phyloP scores from a whole-genome alignment of 2,329 filamentous ascomycete species.

The Bipolaris victoriae region DNA sequence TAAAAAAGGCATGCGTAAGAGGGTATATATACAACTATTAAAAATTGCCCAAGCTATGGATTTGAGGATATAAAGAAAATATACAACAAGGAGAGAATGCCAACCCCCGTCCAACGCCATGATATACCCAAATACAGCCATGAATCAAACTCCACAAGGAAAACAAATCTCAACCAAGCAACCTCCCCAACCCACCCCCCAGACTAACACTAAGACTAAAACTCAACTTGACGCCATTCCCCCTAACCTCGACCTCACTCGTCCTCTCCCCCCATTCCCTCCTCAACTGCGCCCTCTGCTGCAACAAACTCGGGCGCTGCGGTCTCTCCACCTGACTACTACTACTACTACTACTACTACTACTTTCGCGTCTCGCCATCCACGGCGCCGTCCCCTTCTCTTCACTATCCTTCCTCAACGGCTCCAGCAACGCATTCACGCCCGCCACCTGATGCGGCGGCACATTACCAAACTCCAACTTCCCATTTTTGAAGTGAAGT shows the following conservation, averaged over 20 bases:
- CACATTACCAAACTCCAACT: slow-evolving; percentile 33
- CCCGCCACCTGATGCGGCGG: slow-evolving; percentile 31
- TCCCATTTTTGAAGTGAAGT: slow-evolving; percentile 31
- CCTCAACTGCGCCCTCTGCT: slow-evolving; percentile 31
- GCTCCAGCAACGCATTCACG: slow-evolving; percentile 26
- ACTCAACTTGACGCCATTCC: slow-evolving; percentile 38
- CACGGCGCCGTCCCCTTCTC: not conserved
- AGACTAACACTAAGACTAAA: slow-evolving; percentile 38
- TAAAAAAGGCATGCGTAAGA: no score
- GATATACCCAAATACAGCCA: not conserved
- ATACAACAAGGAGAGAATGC: no score
- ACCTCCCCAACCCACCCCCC: slow-evolving; percentile 31
- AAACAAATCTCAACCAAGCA: slow-evolving; percentile 23
- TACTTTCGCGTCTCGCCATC: slow-evolving; percentile 11
- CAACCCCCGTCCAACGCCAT: no score
- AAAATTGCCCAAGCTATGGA: no score
- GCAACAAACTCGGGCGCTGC: slow-evolving; percentile 17
- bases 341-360: slow-evolving; percentile 13
- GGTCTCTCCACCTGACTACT: slow-evolving; percentile 8
- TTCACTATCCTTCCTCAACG: slow-evolving; percentile 29
- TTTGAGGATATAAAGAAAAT: no score
- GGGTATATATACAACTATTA: no score
- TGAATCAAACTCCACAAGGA: not conserved
- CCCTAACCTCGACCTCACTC: slow-evolving; percentile 33
- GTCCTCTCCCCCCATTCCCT: slow-evolving; percentile 37